Conservation (phyloP, 805 yeast species). For the Vanderwaltozyma verrucispora region DNA sequence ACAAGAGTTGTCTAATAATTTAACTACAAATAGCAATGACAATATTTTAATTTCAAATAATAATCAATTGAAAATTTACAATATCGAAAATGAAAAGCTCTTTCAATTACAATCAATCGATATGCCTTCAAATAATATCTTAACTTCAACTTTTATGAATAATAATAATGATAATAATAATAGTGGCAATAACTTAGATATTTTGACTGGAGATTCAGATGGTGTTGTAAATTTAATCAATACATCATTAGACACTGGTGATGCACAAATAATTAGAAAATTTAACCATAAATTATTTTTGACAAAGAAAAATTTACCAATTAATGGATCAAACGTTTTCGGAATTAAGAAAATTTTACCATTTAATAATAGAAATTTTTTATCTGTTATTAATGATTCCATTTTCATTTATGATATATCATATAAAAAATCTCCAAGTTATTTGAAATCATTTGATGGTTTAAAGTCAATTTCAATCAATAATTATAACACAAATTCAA, state of each 20-base stretch:
- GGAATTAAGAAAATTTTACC: slow-evolving; percentile 15
- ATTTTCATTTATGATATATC: slow-evolving; percentile 69
- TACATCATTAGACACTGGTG: slow-evolving; percentile 36
- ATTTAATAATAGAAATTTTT: slow-evolving; percentile 24
- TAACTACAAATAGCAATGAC: background rate
- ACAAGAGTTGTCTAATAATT: background rate
- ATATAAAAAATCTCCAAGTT: slow-evolving; percentile 30
- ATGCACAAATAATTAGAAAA: slow-evolving; percentile 67
- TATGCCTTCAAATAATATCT: background rate
- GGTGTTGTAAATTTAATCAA: slow-evolving; percentile 67
- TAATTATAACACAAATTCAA: slow-evolving; percentile 21
- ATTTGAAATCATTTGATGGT: slow-evolving; percentile 16
- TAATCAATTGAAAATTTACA: background rate
- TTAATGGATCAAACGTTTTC: background rate
- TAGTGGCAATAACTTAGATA: background rate
- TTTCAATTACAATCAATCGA: slow-evolving; percentile 15
- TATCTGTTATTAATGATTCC: slow-evolving; percentile 57
- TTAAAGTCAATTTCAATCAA: slow-evolving; percentile 16
- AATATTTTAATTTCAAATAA: background rate
- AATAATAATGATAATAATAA: background rate
- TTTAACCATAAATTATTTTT: slow-evolving; percentile 71
- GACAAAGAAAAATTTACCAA: too few species aligned
- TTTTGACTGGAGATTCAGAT: slow-evolving; percentile 66
- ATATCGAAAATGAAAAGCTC: slow-evolving; percentile 3
- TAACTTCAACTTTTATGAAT: background rate